Conservation (phyloP, 2,329 filamentous ascomycete species). For the Pseudogymnoascus sp. region DNA sequence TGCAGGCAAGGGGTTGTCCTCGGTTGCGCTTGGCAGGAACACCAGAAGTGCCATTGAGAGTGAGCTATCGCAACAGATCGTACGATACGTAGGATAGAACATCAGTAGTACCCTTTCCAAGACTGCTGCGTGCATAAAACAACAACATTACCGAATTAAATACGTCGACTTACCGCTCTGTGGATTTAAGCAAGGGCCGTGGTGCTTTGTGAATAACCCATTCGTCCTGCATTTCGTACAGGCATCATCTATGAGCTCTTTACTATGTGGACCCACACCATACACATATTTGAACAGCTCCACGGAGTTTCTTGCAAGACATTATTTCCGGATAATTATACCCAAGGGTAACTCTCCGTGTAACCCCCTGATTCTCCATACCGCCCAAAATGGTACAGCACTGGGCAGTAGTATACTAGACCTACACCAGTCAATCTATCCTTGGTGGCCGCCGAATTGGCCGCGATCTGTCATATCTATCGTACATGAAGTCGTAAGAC, state of each 20-base stretch:
- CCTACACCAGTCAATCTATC: neutral
- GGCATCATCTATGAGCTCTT: neutral
- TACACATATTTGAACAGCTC: neutral
- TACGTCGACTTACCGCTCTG: neutral
- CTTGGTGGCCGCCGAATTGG: neutral
- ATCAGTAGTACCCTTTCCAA: neutral
- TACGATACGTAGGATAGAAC: conserved; percentile 2
- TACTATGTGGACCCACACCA: neutral
- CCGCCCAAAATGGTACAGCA: neutral
- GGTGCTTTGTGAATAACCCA: neutral
- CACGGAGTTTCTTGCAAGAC: neutral
- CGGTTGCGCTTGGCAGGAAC: neutral
- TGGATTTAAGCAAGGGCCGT: neutral
- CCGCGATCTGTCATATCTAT: neutral
- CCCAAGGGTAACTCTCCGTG: neutral
- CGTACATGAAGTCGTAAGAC: neutral
- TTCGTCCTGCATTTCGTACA: neutral
- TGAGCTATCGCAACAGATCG: neutral
- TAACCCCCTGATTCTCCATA: neutral
- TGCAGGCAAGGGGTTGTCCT: neutral
- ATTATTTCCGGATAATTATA: neutral
- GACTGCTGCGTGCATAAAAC: neutral
- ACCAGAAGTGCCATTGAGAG: neutral
- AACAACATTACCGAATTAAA: neutral
- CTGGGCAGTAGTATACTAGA: neutral